A percentile compares a stretch with the other conserved stretches of the same genome.
Evolutionary conservation across 1,284 basidiomycete species (phyloP).

Genomic region (Microbotryum saponariae): DNA sequence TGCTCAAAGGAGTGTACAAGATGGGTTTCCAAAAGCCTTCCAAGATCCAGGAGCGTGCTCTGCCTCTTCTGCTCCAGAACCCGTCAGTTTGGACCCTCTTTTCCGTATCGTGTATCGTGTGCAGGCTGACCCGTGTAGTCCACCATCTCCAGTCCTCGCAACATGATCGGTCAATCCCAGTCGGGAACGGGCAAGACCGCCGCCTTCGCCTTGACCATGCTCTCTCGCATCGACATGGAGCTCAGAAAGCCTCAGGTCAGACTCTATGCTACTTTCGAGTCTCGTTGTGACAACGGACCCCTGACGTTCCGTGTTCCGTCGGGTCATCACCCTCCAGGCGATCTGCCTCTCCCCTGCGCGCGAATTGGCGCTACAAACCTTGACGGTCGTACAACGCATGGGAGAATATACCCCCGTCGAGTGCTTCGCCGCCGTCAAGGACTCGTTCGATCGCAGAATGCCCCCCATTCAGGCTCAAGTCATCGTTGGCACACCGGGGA

Average conservation of each 20-base stretch:
- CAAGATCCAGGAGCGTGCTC: slow-evolving; percentile 96
- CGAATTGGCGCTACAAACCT: slow-evolving; percentile 94
- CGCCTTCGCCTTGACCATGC: slow-evolving; percentile 95
- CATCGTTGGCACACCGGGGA: slow-evolving; percentile 93
- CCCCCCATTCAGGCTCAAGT: slow-evolving; percentile 73
- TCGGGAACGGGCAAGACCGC: slow-evolving; percentile 99
- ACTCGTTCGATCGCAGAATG: slow-evolving; percentile 53
- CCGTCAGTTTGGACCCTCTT: slow-evolving; percentile 55
- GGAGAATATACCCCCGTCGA: slow-evolving; percentile 89
- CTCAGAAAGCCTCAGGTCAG: slow-evolving; percentile 73
- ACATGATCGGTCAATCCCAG: slow-evolving; percentile 99
- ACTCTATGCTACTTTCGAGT: slow-evolving; percentile 2
- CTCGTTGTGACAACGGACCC: not conserved
- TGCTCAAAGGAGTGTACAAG: slow-evolving; percentile 92
- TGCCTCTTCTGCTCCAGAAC: slow-evolving; percentile 82
- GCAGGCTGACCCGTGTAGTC: slow-evolving; percentile 8
- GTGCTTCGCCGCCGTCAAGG: slow-evolving; percentile 90
- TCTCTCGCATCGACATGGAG: slow-evolving; percentile 82
- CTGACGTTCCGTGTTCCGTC: not conserved
- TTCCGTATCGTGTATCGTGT: not conserved
- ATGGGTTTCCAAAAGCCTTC: slow-evolving; percentile 97
- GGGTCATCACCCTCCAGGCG: slow-evolving; percentile 51
- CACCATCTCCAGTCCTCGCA: slow-evolving; percentile 59
- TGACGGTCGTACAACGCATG: slow-evolving; percentile 88
- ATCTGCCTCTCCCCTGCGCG: slow-evolving; percentile 89